phyloP scores from a whole-genome alignment of 345 rosid genomes.

The Cardamine resedifolia region DNA sequence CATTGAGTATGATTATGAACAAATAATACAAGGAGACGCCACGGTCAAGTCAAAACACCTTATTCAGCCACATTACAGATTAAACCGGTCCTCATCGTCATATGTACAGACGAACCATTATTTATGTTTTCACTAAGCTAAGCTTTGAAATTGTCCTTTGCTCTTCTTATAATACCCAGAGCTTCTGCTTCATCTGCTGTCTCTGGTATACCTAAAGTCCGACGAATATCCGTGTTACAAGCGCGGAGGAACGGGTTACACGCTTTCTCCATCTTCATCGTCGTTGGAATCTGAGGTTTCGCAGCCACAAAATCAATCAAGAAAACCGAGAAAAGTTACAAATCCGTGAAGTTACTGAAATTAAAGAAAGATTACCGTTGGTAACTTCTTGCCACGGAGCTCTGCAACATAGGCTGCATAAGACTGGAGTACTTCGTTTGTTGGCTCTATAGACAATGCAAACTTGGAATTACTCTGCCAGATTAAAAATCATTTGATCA shows the following conservation, averaged over 20 bases:
- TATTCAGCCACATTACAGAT: constrained; percentile 4
- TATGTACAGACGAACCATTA: neutral
- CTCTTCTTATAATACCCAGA: constrained; percentile 57
- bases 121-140: constrained; percentile 16
- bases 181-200: constrained; percentile 70
- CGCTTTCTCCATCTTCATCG: constrained; percentile 73
- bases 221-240: constrained; percentile 61
- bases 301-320: neutral
- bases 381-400: constrained; percentile 66
- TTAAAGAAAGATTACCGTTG: constrained; percentile 53
- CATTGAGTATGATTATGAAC: neutral
- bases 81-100: neutral
- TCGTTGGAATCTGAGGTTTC: constrained; percentile 62
- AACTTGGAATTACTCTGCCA: constrained; percentile 89
- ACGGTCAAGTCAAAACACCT: neutral
- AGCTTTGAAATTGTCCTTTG: constrained; percentile 70
- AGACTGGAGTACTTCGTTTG: constrained; percentile 71
- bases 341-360: neutral
- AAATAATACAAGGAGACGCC: neutral
- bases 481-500: neutral
- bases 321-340: neutral
- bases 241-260: constrained; percentile 91
- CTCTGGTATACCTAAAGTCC: constrained; percentile 50
- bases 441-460: constrained; percentile 87
- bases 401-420: constrained; percentile 73